A percentile compares a stretch with the other conserved stretches of the same genome.
Conservation (phyloP, 208 protist species). For the Trypanosomatidae sp. region DNA sequence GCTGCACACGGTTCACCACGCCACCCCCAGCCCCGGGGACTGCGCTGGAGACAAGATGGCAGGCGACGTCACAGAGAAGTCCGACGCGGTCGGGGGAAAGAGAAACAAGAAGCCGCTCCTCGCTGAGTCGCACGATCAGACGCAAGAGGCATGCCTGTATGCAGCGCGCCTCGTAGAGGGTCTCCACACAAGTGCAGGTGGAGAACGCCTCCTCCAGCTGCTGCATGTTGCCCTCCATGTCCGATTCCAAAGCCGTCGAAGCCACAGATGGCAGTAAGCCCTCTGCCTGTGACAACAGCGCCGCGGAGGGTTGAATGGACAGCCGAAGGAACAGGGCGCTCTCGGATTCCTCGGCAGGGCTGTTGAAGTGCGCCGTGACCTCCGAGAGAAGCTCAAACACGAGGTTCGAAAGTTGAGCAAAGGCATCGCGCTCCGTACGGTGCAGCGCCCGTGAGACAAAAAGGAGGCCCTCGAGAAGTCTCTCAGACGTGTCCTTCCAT, state of each 20-base stretch:
- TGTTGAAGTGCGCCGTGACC: slow-evolving; percentile 19
- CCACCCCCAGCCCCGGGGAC: slow-evolving; percentile 19
- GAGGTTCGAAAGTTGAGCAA: slow-evolving; percentile 7
- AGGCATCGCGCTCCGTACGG: slow-evolving; percentile 10
- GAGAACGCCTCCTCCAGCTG: slow-evolving; percentile 13
- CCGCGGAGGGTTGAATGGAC: background rate
- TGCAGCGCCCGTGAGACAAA: slow-evolving; percentile 30
- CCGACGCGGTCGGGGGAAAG: slow-evolving; percentile 7
- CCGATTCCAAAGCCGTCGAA: background rate
- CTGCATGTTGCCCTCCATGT: background rate
- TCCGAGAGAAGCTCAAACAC: slow-evolving; percentile 16
- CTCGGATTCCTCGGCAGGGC: background rate
- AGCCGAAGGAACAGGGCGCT: slow-evolving; percentile 16
- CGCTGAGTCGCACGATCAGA: slow-evolving; percentile 17
- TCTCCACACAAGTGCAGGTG: slow-evolving; percentile 23
- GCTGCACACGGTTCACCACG: slow-evolving; percentile 23
- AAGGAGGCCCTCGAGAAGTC: slow-evolving; percentile 36
- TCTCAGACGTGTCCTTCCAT: slow-evolving; percentile 24
- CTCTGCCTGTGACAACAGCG: background rate
- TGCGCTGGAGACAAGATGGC: slow-evolving; percentile 23
- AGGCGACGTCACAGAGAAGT: slow-evolving; percentile 23
- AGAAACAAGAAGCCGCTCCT: slow-evolving; percentile 4
- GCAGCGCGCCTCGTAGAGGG: slow-evolving; percentile 28
- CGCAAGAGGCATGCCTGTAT: slow-evolving; percentile 22
- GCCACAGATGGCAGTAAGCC: background rate